phyloP scores from a whole-genome alignment of 495 filamentous ascomycete species.

The Sphaerosporella brunnea region DNA sequence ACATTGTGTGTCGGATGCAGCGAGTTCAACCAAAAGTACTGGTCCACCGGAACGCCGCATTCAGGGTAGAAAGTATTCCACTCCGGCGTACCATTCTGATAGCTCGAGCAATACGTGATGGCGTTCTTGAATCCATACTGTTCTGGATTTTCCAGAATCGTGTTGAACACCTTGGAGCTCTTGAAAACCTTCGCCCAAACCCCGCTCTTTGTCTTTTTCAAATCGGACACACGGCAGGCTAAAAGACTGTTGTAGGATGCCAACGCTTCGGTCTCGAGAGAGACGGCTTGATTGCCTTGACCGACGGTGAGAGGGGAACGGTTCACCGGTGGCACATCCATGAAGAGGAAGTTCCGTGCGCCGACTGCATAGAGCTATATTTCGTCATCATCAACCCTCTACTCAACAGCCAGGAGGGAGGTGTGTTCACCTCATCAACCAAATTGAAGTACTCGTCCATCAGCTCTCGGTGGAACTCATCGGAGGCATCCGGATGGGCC shows the following conservation, averaged over 20 bases:
- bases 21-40: slow-evolving; percentile 47
- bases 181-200: slow-evolving; percentile 34
- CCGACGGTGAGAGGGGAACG: slow-evolving; percentile 38
- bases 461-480: slow-evolving; percentile 34
- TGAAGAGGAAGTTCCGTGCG: slow-evolving; percentile 55
- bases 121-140: slow-evolving; percentile 36
- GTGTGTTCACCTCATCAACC: slow-evolving; percentile 30
- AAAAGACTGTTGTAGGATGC: slow-evolving; percentile 26
- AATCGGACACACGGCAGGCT: slow-evolving; percentile 19
- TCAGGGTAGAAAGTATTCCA: slow-evolving; percentile 31
- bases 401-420: background rate
- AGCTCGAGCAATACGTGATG: slow-evolving; percentile 36
- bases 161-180: slow-evolving; percentile 33
- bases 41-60: slow-evolving; percentile 34
- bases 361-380: slow-evolving; percentile 36
- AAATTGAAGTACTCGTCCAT: slow-evolving; percentile 40
- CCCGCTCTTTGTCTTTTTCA: slow-evolving; percentile 28
- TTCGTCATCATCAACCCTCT: background rate
- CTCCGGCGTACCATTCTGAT: slow-evolving; percentile 39
- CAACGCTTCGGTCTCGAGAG: slow-evolving; percentile 24
- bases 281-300: slow-evolving; percentile 19
- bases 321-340: slow-evolving; percentile 58
- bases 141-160: slow-evolving; percentile 37
- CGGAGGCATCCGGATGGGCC: slow-evolving; percentile 25
- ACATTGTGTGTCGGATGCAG: slow-evolving; percentile 44